phyloP scores from a whole-genome alignment of 139 green algal genomes.

The Chlamydomonas schloesseri region DNA sequence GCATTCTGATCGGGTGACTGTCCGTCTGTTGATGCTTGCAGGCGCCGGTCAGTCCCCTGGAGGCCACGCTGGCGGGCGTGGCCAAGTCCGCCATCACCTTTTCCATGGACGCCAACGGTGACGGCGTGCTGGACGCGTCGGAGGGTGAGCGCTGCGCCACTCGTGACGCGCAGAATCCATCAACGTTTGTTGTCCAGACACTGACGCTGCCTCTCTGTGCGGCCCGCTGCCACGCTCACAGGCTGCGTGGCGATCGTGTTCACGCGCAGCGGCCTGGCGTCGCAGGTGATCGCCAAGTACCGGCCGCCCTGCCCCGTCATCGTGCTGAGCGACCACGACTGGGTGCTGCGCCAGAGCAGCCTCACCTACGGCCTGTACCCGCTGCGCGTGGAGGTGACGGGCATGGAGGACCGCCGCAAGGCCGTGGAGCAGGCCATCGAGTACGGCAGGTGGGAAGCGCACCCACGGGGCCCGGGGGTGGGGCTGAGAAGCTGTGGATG shows the following conservation, averaged over 20 bases:
- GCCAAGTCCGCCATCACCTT: constrained; percentile 57
- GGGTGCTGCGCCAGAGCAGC: constrained; percentile 58
- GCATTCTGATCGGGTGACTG: too few species aligned
- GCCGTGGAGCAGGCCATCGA: constrained; percentile 18
- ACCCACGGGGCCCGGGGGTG: too few species aligned
- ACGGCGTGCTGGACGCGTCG: constrained; percentile 57
- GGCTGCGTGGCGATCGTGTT: constrained; percentile 41
- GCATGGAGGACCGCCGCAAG: neutral
- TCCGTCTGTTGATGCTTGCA: too few species aligned
- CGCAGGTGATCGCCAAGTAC: constrained; percentile 76
- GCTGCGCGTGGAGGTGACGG: neutral
- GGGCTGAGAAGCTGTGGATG: too few species aligned
- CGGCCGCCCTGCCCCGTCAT: constrained; percentile 71
- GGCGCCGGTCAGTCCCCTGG: constrained; percentile 44
- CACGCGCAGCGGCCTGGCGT: constrained; percentile 44
- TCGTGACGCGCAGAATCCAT: too few species aligned
- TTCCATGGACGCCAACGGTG: constrained; percentile 58
- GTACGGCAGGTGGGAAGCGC: constrained; percentile 39
- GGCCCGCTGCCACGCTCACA: neutral
- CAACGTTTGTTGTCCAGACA: too few species aligned
- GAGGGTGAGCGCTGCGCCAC: constrained; percentile 45
- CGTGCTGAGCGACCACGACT: constrained; percentile 56
- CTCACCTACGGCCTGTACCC: constrained; percentile 60
- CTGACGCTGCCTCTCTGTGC: too few species aligned
- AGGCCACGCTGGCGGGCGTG: constrained; percentile 49